Conservation (phyloP, 2,329 filamentous ascomycete species). For the Neoarthrinium moseri region DNA sequence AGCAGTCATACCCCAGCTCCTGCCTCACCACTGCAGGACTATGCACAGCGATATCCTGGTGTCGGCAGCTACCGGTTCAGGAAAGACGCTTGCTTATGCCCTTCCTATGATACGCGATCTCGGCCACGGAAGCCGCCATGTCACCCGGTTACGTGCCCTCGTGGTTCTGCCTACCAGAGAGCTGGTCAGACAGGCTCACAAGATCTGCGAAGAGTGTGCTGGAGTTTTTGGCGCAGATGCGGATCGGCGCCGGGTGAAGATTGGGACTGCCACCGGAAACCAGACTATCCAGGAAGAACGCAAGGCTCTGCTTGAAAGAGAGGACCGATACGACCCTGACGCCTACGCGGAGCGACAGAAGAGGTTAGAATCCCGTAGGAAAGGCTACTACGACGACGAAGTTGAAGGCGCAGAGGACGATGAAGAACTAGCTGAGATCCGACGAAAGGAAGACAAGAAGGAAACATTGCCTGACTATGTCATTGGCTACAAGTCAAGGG, state of each 20-base stretch:
- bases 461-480: constrained; percentile 59
- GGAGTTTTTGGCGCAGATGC: constrained; percentile 54
- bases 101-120: constrained; percentile 81
- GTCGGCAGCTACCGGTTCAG: constrained; percentile 90
- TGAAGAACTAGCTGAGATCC: constrained; percentile 25
- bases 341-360: constrained; percentile 39
- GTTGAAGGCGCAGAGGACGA: constrained; percentile 33
- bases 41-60: constrained; percentile 79
- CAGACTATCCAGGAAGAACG: constrained; percentile 70
- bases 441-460: constrained; percentile 25
- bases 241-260: constrained; percentile 64
- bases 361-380: constrained; percentile 45
- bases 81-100: constrained; percentile 90
- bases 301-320: constrained; percentile 37
- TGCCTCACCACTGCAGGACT: constrained; percentile 58
- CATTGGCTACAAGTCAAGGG: constrained; percentile 64
- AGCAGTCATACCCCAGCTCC: constrained; percentile 74
- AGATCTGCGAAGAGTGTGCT: constrained; percentile 73
- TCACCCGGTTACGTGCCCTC: constrained; percentile 69
- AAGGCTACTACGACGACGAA: constrained; percentile 31
- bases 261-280: constrained; percentile 82
- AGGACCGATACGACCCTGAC: constrained; percentile 62
- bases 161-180: constrained; percentile 91
- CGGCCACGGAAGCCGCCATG: constrained; percentile 52
- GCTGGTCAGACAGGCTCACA: constrained; percentile 80